A percentile compares a stretch with the other conserved stretches of the same genome.
Evolutionary conservation across 2,329 filamentous ascomycete genomes (phyloP).

Genomic region (Coleophoma cylindrospora): DNA sequence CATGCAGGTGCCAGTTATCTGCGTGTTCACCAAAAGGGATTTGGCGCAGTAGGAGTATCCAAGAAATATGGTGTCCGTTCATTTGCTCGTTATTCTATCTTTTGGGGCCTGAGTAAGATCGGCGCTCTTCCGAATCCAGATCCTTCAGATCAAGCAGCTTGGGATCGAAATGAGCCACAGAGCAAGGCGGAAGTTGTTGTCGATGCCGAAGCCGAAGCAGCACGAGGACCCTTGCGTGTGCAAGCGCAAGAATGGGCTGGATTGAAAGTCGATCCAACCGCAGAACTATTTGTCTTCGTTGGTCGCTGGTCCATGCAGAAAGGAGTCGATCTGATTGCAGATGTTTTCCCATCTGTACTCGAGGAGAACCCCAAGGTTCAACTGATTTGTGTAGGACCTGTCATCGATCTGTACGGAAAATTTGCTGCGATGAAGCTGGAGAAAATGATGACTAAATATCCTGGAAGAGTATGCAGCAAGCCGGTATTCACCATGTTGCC

Average conservation of each 20-base stretch:
- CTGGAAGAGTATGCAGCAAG: constrained; percentile 61
- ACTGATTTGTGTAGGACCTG: constrained; percentile 57
- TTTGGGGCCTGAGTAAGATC: constrained; percentile 63
- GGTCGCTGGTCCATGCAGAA: constrained; percentile 68
- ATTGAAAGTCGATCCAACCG: constrained; percentile 53
- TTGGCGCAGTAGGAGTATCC: constrained; percentile 62
- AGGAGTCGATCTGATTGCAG: constrained; percentile 63
- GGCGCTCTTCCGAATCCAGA: constrained; percentile 65
- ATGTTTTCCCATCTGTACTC: constrained; percentile 59
- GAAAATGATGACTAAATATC: constrained; percentile 60
- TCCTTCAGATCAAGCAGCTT: constrained; percentile 49
- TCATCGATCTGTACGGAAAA: constrained; percentile 64
- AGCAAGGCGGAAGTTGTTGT: constrained; percentile 41
- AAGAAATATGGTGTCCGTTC: constrained; percentile 65
- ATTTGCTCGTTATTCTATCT: constrained; percentile 62
- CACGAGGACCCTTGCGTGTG: constrained; percentile 38
- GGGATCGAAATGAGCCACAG: constrained; percentile 60
- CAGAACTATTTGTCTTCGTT: constrained; percentile 64
- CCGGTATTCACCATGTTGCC: constrained; percentile 63
- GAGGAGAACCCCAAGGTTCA: constrained; percentile 56
- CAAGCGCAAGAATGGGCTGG: constrained; percentile 66
- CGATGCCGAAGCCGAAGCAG: constrained; percentile 48
- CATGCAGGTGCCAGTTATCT: constrained; percentile 59
- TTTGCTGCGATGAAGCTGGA: constrained; percentile 62
- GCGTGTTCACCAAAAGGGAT: constrained; percentile 61